phyloP scores from a whole-genome alignment of 176 grass and related monocot species.

The Paspalum notatum region DNA sequence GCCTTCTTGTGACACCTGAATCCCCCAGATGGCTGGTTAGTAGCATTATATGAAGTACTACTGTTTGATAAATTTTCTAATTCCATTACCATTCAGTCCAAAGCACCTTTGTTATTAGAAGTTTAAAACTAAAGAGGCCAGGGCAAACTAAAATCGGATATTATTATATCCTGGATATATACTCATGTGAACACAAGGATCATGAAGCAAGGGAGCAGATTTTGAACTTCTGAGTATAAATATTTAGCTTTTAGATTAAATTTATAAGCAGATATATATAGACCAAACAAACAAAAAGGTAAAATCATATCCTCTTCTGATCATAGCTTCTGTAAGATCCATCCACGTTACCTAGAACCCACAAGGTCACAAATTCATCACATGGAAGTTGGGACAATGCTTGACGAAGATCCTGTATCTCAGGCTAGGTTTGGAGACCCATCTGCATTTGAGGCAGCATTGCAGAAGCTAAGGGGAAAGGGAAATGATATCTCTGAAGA shows the following conservation, averaged over 20 bases:
- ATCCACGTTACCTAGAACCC: not conserved
- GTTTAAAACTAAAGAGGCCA: not conserved
- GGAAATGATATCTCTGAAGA: conserved; percentile 60
- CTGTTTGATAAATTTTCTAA: not conserved
- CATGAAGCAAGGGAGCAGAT: not conserved
- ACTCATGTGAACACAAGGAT: not conserved
- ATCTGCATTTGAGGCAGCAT: conserved; percentile 46
- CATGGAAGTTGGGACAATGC: not conserved
- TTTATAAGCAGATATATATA: not conserved
- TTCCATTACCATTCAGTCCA: not conserved
- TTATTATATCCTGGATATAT: not conserved
- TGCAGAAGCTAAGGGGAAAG: conserved; percentile 71
- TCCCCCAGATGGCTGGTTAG: conserved; percentile 89
- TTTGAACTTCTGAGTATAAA: not conserved
- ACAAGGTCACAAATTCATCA: conserved; percentile 11
- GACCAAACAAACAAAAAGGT: not conserved
- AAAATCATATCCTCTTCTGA: not conserved
- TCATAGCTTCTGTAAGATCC: not conserved
- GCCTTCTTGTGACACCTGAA: conserved; percentile 76
- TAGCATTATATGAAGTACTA: not conserved
- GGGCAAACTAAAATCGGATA: not conserved
- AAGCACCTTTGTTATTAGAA: not conserved
- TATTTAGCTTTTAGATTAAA: not conserved
- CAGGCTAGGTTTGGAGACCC: conserved; percentile 55
- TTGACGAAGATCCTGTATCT: not conserved